Conservation (phyloP, 352 stramenopile genomes). For the Pythium chondricola region DNA sequence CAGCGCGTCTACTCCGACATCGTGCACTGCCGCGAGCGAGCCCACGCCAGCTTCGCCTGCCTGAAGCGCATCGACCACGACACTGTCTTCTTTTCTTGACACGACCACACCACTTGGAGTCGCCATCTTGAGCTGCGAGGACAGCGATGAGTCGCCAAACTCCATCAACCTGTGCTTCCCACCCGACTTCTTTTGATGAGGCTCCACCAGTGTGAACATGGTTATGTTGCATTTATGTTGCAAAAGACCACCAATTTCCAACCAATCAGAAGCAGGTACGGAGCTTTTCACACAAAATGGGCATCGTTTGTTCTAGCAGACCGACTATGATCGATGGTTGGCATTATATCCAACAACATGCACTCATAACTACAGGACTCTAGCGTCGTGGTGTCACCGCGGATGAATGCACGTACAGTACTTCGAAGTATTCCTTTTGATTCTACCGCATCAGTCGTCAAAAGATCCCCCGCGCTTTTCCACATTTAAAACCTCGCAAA, state of each 20-base stretch:
- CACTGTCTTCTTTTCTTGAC: conserved; percentile 18
- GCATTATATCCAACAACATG: too few species aligned
- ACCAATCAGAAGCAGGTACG: conserved; percentile 4
- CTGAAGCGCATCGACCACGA: conserved; percentile 7
- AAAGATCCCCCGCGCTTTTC: conserved; percentile 8
- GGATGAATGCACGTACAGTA: too few species aligned
- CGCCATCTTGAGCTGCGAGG: conserved; percentile 6
- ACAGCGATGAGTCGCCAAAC: background rate
- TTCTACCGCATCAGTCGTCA: background rate
- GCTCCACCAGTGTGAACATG: conserved; percentile 4
- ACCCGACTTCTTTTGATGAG: background rate
- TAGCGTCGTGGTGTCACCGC: too few species aligned
- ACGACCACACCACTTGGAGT: conserved; percentile 9
- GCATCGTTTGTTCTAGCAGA: too few species aligned
- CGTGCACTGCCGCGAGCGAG: background rate
- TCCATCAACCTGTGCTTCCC: conserved; percentile 1
- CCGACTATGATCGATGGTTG: too few species aligned
- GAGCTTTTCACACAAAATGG: background rate
- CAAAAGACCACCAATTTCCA: background rate
- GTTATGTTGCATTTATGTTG: conserved; percentile 11
- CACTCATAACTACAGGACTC: too few species aligned
- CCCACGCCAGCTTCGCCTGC: conserved; percentile 1
- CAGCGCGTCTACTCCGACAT: conserved; percentile 16
- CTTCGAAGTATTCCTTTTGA: too few species aligned
- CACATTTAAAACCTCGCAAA: background rate